Percentiles rank a stretch among this genome's conserved stretches.
Evolutionary conservation across 176 grass and related monocot genomes (phyloP).

Genomic region (Zea luxurians): DNA sequence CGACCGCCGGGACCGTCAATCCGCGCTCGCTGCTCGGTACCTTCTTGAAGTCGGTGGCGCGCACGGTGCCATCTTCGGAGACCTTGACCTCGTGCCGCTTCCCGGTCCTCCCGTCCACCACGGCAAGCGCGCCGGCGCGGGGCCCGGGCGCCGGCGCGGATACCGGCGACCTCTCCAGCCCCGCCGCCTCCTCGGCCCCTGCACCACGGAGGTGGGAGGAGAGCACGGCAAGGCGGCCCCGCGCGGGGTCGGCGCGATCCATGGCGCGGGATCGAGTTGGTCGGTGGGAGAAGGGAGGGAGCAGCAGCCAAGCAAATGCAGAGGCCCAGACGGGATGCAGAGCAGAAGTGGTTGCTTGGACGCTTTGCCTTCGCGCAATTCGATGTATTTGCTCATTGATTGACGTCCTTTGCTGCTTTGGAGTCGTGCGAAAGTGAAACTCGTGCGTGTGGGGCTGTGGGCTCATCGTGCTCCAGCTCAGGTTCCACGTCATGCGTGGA

Average conservation of each 20-base stretch:
- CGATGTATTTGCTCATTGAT: not conserved
- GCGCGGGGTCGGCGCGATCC: conserved; percentile 51
- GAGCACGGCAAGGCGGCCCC: conserved; percentile 57
- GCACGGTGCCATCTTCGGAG: conserved; percentile 70
- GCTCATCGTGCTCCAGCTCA: not conserved
- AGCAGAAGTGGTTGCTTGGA: conserved; percentile 37
- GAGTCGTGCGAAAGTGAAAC: conserved; percentile 19
- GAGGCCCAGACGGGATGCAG: not conserved
- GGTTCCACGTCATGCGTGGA: not conserved
- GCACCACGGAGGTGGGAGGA: conserved; percentile 42
- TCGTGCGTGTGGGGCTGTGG: not conserved
- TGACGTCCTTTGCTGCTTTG: not conserved
- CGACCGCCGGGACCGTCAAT: not conserved
- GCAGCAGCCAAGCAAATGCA: not conserved
- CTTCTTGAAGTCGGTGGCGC: conserved; percentile 89
- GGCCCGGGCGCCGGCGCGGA: conserved; percentile 34
- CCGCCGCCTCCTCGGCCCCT: not conserved
- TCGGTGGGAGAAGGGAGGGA: not conserved
- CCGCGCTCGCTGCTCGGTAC: conserved; percentile 8
- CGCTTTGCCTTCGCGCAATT: conserved; percentile 33
- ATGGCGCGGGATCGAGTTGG: conserved; percentile 28
- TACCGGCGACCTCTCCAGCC: conserved; percentile 56
- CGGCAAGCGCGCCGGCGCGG: conserved; percentile 56
- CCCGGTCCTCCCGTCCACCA: conserved; percentile 68
- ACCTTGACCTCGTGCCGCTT: conserved; percentile 67